Evolutionary conservation across 148 eudicot species (phyloP).

Genomic region (Spergularia bocconei): DNA sequence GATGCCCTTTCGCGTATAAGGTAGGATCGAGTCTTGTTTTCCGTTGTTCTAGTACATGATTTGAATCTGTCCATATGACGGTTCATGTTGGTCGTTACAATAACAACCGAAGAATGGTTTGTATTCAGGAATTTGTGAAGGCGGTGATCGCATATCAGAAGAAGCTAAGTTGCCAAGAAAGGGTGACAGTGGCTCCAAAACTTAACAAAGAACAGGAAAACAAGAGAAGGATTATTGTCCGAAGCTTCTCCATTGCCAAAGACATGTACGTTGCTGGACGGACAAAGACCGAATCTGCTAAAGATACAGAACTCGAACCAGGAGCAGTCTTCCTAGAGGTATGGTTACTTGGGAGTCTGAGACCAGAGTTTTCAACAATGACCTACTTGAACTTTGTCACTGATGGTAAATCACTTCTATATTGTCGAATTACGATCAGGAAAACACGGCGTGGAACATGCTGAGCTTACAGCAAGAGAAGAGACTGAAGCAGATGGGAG

Average conservation of each 20-base stretch:
- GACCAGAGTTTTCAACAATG: neutral
- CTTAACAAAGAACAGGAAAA: conserved; percentile 43
- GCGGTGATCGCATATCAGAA: conserved; percentile 45
- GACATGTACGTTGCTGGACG: conserved; percentile 37
- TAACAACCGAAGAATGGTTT: neutral
- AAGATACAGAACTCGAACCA: conserved; percentile 37
- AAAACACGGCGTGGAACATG: conserved; percentile 27
- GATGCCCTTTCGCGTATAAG: conserved; percentile 48
- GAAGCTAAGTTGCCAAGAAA: conserved; percentile 27
- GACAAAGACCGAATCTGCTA: conserved; percentile 1
- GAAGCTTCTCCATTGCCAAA: conserved; percentile 45
- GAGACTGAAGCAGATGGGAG: conserved; percentile 50
- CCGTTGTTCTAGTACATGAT: too few species aligned
- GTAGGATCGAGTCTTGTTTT: neutral
- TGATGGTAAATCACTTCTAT: neutral
- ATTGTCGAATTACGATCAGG: conserved; percentile 16
- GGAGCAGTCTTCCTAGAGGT: conserved; percentile 48
- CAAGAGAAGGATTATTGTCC: conserved; percentile 41
- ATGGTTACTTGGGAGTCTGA: neutral
- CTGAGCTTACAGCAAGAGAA: conserved; percentile 44
- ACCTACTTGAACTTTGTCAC: neutral
- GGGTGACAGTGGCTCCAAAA: conserved; percentile 29
- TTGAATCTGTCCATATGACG: too few species aligned
- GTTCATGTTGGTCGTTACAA: too few species aligned
- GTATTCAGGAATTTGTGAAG: conserved; percentile 44